Percentiles rank a stretch among this genome's conserved stretches.
Evolutionary conservation across 208 protist species (phyloP).

Genomic region (Willaertia magna): DNA sequence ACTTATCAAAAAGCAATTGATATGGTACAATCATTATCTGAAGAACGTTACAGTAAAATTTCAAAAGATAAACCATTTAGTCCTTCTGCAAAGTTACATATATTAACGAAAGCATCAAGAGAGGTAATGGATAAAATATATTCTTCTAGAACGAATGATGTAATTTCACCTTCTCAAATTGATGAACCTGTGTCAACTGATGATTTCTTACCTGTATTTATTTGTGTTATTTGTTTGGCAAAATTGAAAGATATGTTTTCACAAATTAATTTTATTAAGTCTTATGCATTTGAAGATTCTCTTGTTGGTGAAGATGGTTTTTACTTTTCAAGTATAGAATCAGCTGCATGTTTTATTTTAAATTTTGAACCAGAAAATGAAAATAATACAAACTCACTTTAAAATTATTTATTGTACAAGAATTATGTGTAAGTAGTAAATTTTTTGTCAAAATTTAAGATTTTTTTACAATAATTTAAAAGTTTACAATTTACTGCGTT

Average conservation of each 20-base stretch:
- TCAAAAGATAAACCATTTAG: not conserved
- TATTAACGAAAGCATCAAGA: not conserved
- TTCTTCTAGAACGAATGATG: not conserved
- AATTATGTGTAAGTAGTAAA: too few relatives aligned
- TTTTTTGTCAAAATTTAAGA: too few relatives aligned
- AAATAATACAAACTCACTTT: too few relatives aligned
- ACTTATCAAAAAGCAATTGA: not conserved
- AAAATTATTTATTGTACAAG: too few relatives aligned
- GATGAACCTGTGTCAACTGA: not conserved
- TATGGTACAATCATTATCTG: not conserved
- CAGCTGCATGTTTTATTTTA: not conserved
- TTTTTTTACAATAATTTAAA: too few relatives aligned
- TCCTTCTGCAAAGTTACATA: not conserved
- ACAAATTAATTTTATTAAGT: not conserved
- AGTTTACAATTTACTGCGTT: too few relatives aligned
- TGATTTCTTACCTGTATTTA: not conserved
- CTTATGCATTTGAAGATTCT: not conserved
- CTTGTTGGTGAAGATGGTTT: not conserved
- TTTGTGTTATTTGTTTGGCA: not conserved
- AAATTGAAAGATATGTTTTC: not conserved
- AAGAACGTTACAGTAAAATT: not conserved
- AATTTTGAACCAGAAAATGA: too few relatives aligned
- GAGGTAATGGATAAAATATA: not conserved
- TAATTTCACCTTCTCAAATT: not conserved
- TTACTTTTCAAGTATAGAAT: not conserved